Base-by-base conservation (phyloP, 2,329 filamentous ascomycete species). In the Magnaporthales sp. region DNA sequence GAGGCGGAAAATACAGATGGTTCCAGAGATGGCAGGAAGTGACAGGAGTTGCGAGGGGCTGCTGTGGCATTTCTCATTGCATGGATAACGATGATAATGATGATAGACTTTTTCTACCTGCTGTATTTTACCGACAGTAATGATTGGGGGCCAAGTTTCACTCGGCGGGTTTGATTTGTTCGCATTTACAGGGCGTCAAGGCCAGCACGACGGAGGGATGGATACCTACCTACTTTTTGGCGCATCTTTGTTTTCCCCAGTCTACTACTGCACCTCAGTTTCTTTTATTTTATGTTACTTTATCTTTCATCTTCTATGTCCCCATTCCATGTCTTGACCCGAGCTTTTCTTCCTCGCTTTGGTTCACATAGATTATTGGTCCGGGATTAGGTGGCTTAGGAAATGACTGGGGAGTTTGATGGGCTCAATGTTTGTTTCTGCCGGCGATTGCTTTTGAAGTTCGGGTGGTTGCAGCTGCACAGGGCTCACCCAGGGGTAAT, bases 1-100 rank as follows among this genome's bases (percentile, higher is more conserved):
- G 88, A 87, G 71, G 77, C 88, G 46, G 81, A 83, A 72, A 67
- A 69, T 46, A 71, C 73, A 58, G 26, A 62, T n/a, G 31, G 26
- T 29, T 26, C 63, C 26, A 46, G 31, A 64, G 38, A 51, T 46
- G 22, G 27, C 24, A 24, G n/a, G 2, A 27, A 27, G 15, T 65
- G 26, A 63, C 27, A 31, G 19, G 61, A 10, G n/a, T 22, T 63
- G 3, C 9, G 22, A 30, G 19, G 26, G 31, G 30, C 26, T n/a
- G 22, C 61, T 3, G 31, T n/a, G 61, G 30, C 61, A 29, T 27
- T 29, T n/a, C 22, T 19, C n/a, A 63, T 63, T 30, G 61, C 29
- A 63, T 19, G 29, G 61, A 63, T 63, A 15, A 63, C 30, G 29
- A 38, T n/a, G n/a, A 11, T 26, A 19, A 29, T 63, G 38, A 46